Conservation (phyloP, 2,329 filamentous ascomycete genomes). For the Scedosporium boydii region DNA sequence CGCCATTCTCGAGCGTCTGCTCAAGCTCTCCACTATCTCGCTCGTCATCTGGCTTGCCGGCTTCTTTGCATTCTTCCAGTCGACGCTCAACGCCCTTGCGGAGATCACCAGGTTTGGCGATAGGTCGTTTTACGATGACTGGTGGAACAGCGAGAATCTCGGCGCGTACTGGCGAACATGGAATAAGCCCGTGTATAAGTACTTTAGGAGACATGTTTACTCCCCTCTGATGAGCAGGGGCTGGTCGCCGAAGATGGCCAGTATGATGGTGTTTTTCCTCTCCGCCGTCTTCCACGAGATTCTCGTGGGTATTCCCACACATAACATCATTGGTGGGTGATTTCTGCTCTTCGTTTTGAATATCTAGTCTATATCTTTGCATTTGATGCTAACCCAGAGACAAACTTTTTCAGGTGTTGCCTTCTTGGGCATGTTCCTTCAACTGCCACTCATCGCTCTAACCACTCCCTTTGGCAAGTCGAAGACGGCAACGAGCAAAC, state of each 20-base stretch:
- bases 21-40: conserved; percentile 93
- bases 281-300: conserved; percentile 88
- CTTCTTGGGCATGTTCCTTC: conserved; percentile 87
- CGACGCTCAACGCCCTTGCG: conserved; percentile 79
- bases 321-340: conserved; percentile 72
- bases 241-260: conserved; percentile 61
- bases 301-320: conserved; percentile 86
- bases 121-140: conserved; percentile 90
- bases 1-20: conserved; percentile 76
- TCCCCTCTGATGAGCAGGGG: conserved; percentile 79
- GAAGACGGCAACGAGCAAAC: conserved; percentile 62
- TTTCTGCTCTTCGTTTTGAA: not conserved
- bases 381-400: not conserved
- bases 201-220: conserved; percentile 93
- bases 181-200: conserved; percentile 96
- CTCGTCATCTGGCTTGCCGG: conserved; percentile 95
- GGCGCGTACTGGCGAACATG: conserved; percentile 90
- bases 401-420: conserved; percentile 54
- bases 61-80: conserved; percentile 95
- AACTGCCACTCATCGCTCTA: conserved; percentile 76
- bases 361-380: not conserved
- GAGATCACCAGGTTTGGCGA: conserved; percentile 88
- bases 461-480: conserved; percentile 74
- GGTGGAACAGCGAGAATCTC: conserved; percentile 90
- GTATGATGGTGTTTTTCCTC: conserved; percentile 74